A percentile compares a stretch with the other conserved stretches of the same genome.
phyloP scores from a whole-genome alignment of 1,284 basidiomycete genomes.

The Cutaneotrichosporon spelunceum region DNA sequence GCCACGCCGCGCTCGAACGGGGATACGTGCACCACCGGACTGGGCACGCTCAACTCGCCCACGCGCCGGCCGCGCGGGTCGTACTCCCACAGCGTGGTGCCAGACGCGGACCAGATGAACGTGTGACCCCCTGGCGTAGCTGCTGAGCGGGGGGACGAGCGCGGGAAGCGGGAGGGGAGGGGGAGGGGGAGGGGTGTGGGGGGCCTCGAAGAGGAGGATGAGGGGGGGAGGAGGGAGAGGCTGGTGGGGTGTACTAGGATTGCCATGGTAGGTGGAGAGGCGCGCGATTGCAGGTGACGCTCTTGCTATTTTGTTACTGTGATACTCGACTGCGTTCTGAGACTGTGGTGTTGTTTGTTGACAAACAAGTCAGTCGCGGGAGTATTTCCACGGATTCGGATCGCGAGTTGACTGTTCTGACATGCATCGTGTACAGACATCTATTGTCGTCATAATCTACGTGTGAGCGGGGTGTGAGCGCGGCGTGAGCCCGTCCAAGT shows the following conservation, averaged over 20 bases:
- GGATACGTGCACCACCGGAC: background rate
- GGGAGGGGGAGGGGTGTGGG: no score
- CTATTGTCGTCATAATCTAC: background rate
- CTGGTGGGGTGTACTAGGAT: conserved; percentile 15
- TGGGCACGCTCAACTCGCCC: conserved; percentile 16
- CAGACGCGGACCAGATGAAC: conserved; percentile 21
- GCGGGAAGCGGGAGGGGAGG: conserved; percentile 25
- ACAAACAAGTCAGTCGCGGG: background rate
- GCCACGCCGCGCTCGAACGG: conserved; percentile 6
- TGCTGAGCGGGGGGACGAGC: conserved; percentile 10
- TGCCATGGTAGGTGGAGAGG: background rate
- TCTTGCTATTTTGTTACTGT: background rate
- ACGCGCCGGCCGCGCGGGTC: conserved; percentile 25
- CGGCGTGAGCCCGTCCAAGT: no score
- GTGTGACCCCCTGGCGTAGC: conserved; percentile 12
- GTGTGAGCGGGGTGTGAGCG: no score
- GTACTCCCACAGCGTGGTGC: conserved; percentile 27
- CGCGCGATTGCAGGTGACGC: background rate
- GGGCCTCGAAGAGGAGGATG: conserved; percentile 1
- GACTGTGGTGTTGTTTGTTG: no score
- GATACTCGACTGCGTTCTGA: no score
- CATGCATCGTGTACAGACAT: no score
- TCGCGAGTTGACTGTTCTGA: no score
- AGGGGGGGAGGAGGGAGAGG: background rate
- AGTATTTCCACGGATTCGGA: no score